Evolutionary conservation across 768 basidiomycete species (phyloP).

Genomic region (Pholiota conissans): DNA sequence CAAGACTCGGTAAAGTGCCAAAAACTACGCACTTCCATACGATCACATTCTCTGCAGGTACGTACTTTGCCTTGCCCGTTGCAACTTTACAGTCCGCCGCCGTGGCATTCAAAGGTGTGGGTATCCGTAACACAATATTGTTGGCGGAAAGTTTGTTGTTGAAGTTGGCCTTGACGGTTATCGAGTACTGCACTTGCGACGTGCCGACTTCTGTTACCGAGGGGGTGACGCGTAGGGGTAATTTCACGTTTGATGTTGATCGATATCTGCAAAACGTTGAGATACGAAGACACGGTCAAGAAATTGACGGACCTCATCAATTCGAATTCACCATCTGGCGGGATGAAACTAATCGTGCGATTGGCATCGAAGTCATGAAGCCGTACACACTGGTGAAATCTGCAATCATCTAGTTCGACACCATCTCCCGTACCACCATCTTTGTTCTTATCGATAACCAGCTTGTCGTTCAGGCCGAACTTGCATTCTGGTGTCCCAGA

Average conservation of each 20-base stretch:
- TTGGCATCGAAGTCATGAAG: constrained; percentile 93
- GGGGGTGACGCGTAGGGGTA: constrained; percentile 87
- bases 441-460: constrained; percentile 89
- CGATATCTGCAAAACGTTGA: constrained; percentile 69
- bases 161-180: constrained; percentile 88
- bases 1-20: neutral
- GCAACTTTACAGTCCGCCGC: constrained; percentile 89
- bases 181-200: constrained; percentile 85
- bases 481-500: constrained; percentile 98
- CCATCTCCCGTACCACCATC: constrained; percentile 69
- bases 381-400: constrained; percentile 98
- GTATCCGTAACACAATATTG: constrained; percentile 89
- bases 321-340: constrained; percentile 98
- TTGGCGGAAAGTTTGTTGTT: constrained; percentile 91
- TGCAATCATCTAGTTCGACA: constrained; percentile 96
- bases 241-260: constrained; percentile 92
- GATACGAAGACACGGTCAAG: neutral
- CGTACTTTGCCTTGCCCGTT: constrained; percentile 95
- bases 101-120: constrained; percentile 94
- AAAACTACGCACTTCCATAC: constrained; percentile 87
- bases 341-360: constrained; percentile 94
- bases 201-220: constrained; percentile 94
- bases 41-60: constrained; percentile 92
- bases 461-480: constrained; percentile 97
- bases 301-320: constrained; percentile 76